Base-by-base conservation (phyloP, 345 rosid species). In the Dipteronia sinensis region DNA sequence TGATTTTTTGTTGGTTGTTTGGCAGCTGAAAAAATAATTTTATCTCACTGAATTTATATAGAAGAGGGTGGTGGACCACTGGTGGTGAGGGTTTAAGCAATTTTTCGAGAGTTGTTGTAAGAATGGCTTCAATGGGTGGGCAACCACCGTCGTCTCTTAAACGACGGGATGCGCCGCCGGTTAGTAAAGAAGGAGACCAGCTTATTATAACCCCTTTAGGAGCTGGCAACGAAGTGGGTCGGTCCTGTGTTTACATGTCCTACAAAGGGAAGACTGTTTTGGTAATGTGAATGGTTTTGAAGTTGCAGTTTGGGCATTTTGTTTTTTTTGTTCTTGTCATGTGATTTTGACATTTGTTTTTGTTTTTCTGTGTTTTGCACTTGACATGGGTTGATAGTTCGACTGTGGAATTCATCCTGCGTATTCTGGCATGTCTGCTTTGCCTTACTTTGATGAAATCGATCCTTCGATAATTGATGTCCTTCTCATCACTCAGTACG, bases 321-420 rank as follows among this genome's bases (percentile, higher is more conserved):
- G 13, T 38, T 47, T 49, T 38, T 7, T 78, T 66, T 25, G 6
- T 51, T 42, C 22, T 27, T 49, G 19, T 16, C 6, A 11, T 61
- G 7, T 67, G 67, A 0, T 49, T 6, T 3, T 27, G 5, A 9
- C 56, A 31, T 61, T 27, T 9, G 10, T 46, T 46, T 9, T 46
- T 7, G 2, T 42, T 7, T 42, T 9, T 8, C 9, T 42, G 0
- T 76, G 15, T 31, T 66, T 56, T 2, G 25, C 16, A 11, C 59
- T 2, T 55, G 63, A 23, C 44, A 38, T 75, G 64, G 53, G 3
- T 34, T 75, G 79, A n/a, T 76, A 95, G 98, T 93, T 95, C 78
- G 98, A 95, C 77, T 95, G 98, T 77, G 98, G 98, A 71, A 95
- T 95, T 81, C 92, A 95, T 73, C 99, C 93, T 6, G 97, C 89